phyloP scores from a whole-genome alignment of 2,329 filamentous ascomycete species.

The Talaromyces islandicus region DNA sequence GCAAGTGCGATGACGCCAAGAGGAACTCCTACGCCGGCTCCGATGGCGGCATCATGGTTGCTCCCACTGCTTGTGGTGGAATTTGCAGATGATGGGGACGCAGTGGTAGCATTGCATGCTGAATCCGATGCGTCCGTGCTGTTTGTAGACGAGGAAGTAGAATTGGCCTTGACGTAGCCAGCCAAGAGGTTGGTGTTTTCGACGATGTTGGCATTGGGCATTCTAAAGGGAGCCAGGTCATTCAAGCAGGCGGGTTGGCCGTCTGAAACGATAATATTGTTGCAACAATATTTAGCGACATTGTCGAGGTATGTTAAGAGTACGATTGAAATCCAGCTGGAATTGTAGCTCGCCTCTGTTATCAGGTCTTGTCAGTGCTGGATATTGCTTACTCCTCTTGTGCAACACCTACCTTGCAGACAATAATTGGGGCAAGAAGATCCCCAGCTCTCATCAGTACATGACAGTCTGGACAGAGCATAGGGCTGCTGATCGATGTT shows the following conservation, averaged over 20 bases:
- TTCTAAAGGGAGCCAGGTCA: neutral
- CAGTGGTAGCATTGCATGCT: neutral
- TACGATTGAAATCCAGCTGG: conserved; percentile 6
- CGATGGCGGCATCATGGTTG: conserved; percentile 16
- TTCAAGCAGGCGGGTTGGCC: conserved; percentile 1
- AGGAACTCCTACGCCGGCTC: conserved; percentile 23
- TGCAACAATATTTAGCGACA: conserved; percentile 9
- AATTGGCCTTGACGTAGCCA: neutral
- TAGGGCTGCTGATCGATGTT: conserved; percentile 17
- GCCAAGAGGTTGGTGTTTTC: conserved; percentile 2
- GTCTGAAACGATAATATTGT: conserved; percentile 1
- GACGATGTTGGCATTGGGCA: neutral
- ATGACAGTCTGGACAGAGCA: conserved; percentile 20
- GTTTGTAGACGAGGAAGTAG: conserved; percentile 1
- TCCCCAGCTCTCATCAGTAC: conserved; percentile 24
- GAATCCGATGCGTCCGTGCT: neutral
- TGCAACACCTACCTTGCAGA: conserved; percentile 1
- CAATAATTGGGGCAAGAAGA: conserved; percentile 11
- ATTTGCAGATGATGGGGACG: neutral
- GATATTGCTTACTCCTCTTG: neutral
- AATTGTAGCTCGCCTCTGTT: neutral
- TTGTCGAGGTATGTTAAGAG: conserved; percentile 4
- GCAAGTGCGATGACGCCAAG: conserved; percentile 22
- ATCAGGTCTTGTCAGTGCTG: neutral
- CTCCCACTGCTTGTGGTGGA: neutral